Base-by-base conservation (phyloP, 306 rosid genomes). In the Rosa rugosa region DNA sequence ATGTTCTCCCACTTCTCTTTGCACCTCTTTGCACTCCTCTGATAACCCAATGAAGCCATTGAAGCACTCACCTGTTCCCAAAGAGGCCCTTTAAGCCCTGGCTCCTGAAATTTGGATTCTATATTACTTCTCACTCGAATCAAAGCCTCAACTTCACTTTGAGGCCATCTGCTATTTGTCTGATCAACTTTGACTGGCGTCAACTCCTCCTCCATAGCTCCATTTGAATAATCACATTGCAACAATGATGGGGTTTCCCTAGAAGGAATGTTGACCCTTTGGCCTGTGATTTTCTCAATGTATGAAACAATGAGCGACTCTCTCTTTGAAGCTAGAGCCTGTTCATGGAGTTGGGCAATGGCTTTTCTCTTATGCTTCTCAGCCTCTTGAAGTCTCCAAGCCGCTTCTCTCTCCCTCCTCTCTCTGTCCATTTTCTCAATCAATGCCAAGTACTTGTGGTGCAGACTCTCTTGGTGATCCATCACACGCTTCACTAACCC, bases 231-330 rank as follows among this genome's bases (percentile, higher is more conserved):
- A 72, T 47, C 67, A 38, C 71, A 47, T 42, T 65, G 81, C 45
- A 50, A 64, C 68, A 80, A 11, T 13, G 74, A 41, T 51, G 73
- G 73, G 73, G 12, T 40, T 36, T 40, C 9, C 75, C 75, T 66
- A 51, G 79, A 31, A 54, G 84, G 81, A 71, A 76, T 66, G 22
- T n/a, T 44, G 23, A 81, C 53, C 34, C 51, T 77, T 71, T 77
- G 81, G 63, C 84, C 81, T 1, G 81, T 81, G 78, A 81, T 81
- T 69, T 81, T 71, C 78, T 77, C 84, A 36, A 81, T 50, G 84
- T 81, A 76, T 27, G 81, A 81, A 25, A 81, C 78, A 60, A 81
- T 76, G 23, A 70, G 47, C n/a, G 77, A 73, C 60, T 81, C 81
- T 76, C 84, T 81, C n/a, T 63, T 64, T 53, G 81, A 71, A 77